These are phyloP conservation scores for Wallacemonas sp. DNA, from an alignment of 208 protist species.

Conservation along the genomic window DNA sequence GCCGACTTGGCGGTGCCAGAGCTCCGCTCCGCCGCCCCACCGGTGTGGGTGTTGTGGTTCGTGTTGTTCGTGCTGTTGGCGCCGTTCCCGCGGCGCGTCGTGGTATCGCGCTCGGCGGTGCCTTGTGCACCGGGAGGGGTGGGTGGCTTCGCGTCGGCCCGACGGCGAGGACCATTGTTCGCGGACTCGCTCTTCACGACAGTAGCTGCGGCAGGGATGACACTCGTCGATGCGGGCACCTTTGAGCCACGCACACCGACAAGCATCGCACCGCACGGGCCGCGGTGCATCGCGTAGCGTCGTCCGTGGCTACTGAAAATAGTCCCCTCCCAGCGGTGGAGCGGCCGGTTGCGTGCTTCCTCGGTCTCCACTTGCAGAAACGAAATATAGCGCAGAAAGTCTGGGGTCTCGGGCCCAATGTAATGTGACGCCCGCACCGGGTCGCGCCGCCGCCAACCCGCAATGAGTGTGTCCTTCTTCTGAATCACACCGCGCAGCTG, in stretches of 20 bases:
- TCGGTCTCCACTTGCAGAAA: conserved; percentile 67
- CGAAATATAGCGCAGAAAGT: conserved; percentile 58
- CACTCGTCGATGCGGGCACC: not conserved
- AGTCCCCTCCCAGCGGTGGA: conserved; percentile 29
- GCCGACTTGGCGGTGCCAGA: too few species aligned
- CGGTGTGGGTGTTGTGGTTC: not conserved
- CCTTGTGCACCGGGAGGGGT: not conserved
- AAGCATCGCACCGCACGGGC: conserved; percentile 64
- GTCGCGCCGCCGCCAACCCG: conserved; percentile 51
- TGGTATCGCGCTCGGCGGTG: too few species aligned
- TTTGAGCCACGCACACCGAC: conserved; percentile 57
- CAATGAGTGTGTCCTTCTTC: conserved; percentile 75
- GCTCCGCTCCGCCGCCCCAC: too few species aligned
- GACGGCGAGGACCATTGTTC: not conserved
- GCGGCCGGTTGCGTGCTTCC: conserved; percentile 40
- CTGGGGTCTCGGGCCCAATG: conserved; percentile 43
- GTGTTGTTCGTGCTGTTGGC: not conserved
- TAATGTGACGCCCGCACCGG: conserved; percentile 35
- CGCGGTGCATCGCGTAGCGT: conserved; percentile 61
- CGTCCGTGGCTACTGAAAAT: conserved; percentile 61
- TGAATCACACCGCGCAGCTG: conserved; percentile 72
- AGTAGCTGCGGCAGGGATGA: too few species aligned
- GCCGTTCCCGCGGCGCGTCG: not conserved
- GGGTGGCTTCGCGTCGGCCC: not conserved
- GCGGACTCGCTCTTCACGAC: too few species aligned